phyloP scores from a whole-genome alignment of 2,329 filamentous ascomycete genomes.

The Talaromyces sp. region DNA sequence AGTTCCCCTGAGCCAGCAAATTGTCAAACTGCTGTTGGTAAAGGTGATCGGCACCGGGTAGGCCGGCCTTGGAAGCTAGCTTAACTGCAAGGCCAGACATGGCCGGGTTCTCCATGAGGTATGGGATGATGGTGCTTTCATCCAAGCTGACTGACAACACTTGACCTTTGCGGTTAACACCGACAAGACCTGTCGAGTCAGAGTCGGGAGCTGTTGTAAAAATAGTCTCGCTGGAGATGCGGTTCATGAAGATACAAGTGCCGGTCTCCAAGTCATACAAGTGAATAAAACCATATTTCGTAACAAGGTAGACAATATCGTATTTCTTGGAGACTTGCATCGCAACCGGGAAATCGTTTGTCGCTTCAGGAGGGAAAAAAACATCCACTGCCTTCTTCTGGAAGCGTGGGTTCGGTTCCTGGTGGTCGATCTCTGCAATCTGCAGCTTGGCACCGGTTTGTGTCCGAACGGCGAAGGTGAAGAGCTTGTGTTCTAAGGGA shows the following conservation, averaged over 20 bases:
- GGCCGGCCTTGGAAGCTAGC: slow-evolving; percentile 87
- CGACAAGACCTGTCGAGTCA: slow-evolving; percentile 82
- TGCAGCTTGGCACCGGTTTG: slow-evolving; percentile 91
- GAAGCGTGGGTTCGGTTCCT: slow-evolving; percentile 82
- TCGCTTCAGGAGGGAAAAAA: slow-evolving; percentile 93
- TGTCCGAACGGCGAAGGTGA: slow-evolving; percentile 91
- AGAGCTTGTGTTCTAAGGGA: slow-evolving; percentile 86
- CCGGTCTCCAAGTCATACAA: slow-evolving; percentile 96
- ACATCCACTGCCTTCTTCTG: slow-evolving; percentile 96
- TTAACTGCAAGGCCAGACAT: slow-evolving; percentile 93
- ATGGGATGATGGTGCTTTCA: slow-evolving; percentile 85
- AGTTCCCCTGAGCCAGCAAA: slow-evolving; percentile 75
- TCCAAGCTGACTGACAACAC: slow-evolving; percentile 92
- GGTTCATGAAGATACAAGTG: slow-evolving; percentile 98
- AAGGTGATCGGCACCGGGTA: slow-evolving; percentile 89
- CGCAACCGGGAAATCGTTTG: slow-evolving; percentile 95
- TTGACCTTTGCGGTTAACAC: slow-evolving; percentile 96
- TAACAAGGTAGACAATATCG: slow-evolving; percentile 93
- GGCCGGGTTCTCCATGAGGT: slow-evolving; percentile 92
- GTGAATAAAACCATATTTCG: slow-evolving; percentile 98
- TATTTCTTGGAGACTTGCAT: slow-evolving; percentile 98
- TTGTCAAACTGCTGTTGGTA: slow-evolving; percentile 93
- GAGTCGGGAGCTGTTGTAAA: slow-evolving; percentile 87
- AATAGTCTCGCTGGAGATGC: slow-evolving; percentile 98
- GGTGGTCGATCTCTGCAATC: slow-evolving; percentile 95